phyloP scores from a whole-genome alignment of 2,329 filamentous ascomycete genomes.

The Akanthomyces muscarius region DNA sequence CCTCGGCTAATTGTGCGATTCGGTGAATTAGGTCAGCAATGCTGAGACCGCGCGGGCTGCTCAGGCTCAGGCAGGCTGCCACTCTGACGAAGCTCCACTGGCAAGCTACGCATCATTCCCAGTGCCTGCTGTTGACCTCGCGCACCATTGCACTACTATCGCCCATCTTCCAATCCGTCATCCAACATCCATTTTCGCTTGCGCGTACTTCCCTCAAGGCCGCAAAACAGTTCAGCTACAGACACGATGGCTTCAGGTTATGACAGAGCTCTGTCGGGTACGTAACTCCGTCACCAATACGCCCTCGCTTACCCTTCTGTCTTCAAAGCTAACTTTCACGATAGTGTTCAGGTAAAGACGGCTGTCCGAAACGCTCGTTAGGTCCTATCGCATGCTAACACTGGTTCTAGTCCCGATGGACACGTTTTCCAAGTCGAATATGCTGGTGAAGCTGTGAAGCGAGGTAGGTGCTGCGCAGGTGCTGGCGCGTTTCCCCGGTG shows the following conservation, averaged over 20 bases:
- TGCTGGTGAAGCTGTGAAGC: constrained; percentile 95
- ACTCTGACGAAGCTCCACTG: constrained; percentile 38
- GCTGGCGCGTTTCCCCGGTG: not conserved
- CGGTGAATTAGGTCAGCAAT: not conserved
- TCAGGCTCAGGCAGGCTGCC: constrained; percentile 33
- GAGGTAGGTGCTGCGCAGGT: constrained; percentile 59
- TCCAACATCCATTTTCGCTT: constrained; percentile 7
- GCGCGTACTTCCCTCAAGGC: not conserved
- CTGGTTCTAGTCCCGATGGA: constrained; percentile 77
- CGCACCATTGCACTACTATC: constrained; percentile 20
- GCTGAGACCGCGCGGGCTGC: not conserved
- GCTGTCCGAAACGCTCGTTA: not conserved
- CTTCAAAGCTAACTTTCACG: constrained; percentile 41
- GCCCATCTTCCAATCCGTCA: constrained; percentile 15
- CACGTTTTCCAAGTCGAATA: constrained; percentile 99
- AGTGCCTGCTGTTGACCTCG: constrained; percentile 8
- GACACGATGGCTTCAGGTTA: constrained; percentile 81
- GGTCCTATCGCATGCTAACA: constrained; percentile 38
- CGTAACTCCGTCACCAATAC: constrained; percentile 32
- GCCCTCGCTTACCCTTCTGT: constrained; percentile 23
- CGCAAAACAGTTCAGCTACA: not conserved
- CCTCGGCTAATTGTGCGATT: not conserved
- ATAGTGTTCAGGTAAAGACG: constrained; percentile 75
- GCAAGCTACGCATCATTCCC: constrained; percentile 17
- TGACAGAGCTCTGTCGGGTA: constrained; percentile 98